Evolutionary conservation across 2,329 filamentous ascomycete species (phyloP), one percentile per base, ranked within the genome.

Genomic region (Phyllosticta citribraziliensis): DNA sequence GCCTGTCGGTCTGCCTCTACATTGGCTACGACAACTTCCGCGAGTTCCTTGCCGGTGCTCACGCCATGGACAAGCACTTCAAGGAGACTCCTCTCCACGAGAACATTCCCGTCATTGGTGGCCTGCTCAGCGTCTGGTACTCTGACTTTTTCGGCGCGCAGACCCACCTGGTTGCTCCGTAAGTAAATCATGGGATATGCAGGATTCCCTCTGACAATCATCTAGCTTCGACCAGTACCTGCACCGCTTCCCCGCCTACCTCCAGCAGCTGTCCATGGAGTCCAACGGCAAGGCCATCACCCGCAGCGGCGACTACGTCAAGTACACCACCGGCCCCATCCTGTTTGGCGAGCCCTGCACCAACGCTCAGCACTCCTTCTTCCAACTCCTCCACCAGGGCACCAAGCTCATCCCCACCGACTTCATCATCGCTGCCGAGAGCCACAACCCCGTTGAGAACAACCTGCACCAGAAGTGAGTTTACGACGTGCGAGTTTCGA

Each of bases 31-130:
- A 97, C 74, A 97, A 97, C 84, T 99, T 97, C 82, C 85, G 94
- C 78, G 84, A 96, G 78, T 97, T 99, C 84, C 84, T 97, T 58
- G 86, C 88, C 65, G 94, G 94, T 75, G 94, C 91, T 59, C 89
- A 99, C 73, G 91, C 90, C 72, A 97, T 99, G 92, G 94, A 99
- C 81, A 91, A 91, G 80, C 94, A 99, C 82, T 99, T 99, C 86
- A 86, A 86, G 70, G 86, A 90, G 72, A 86, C 94, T 22, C 92
- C 94, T 8, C 81, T 97, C 27, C 88, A 92, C 79, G 80, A 97
- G 79, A 99, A 99, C 79, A 97, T 99, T 67, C 94, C 94, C 62
- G 83, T 91, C 58, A 82, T 99, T 67, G 94, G 88, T 73, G 94
- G 93, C 76, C 85, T 99, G 30, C 78, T 99, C 72, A 97, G 91